Evolutionary conservation across 1,284 basidiomycete species (phyloP), one percentile per base, ranked within the genome.

Genomic region (Cutaneotrichosporon daszewskae): DNA sequence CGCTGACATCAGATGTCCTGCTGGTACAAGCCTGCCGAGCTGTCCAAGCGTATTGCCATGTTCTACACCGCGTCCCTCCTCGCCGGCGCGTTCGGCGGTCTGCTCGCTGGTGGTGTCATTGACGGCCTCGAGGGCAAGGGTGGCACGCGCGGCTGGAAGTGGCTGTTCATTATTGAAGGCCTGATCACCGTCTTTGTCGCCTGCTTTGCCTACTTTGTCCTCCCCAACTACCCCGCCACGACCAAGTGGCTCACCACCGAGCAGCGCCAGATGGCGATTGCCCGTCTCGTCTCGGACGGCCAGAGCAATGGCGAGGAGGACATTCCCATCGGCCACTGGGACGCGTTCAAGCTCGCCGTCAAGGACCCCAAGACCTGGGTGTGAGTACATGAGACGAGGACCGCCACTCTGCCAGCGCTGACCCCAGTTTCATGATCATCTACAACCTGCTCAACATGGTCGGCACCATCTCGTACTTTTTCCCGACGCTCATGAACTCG

Each of bases 401-500:
- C n/a, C n/a, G n/a, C n/a, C n/a, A n/a, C n/a, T n/a, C n/a, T n/a
- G n/a, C n/a, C n/a, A n/a, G n/a, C n/a, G n/a, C n/a, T n/a, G n/a
- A n/a, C n/a, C n/a, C n/a, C n/a, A n/a, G n/a, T n/a, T 53, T 53
- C 26, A 42, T 45, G 22, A 2, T 53, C 35, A 40, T 42, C 42
- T 69, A 69, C 63, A 64, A 64, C 53, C 44, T 64, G 14, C 49
- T 66, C 38, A 66, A 60, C 49, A 54, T 58, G 48, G 60, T 60
- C 41, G 64, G 64, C 36, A 69, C 66, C 4, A 71, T 72, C 49
- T 62, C 60, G 5, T 72, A 72, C 62, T 72, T 72, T 51, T 67
- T 71, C 60, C 69, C 69, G 11, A 69, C 66, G 3, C 53, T 71
- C 23, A 67, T 68, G 52, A 49, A 32, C 9, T 40, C 57, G 20